Conservation (phyloP, 164 flowering plant genomes). For the Euptelea pleiosperma region DNA sequence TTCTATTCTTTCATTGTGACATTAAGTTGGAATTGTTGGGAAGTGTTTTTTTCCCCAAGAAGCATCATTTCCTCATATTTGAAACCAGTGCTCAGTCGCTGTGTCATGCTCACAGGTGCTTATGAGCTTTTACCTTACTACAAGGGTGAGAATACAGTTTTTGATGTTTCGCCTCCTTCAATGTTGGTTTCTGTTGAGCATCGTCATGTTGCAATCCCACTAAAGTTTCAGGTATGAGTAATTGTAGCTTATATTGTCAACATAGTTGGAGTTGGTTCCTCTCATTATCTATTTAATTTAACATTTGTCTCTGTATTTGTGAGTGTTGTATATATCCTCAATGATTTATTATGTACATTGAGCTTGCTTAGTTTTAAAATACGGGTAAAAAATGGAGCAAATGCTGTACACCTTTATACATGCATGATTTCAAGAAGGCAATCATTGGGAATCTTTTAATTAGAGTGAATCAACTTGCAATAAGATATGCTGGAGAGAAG, state of each 20-base stretch:
- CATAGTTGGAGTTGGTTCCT: neutral
- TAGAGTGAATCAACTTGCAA: neutral
- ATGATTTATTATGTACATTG: too few relatives aligned
- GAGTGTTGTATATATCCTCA: too few relatives aligned
- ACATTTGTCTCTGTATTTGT: too few relatives aligned
- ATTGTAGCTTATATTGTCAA: neutral
- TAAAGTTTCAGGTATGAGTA: conserved; percentile 75
- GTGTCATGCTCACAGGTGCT: conserved; percentile 47
- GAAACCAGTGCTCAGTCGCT: conserved; percentile 8
- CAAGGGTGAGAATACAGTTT: conserved; percentile 96
- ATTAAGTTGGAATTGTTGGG: neutral
- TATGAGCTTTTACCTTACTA: conserved; percentile 88
- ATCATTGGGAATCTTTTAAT: neutral
- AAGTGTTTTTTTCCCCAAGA: neutral
- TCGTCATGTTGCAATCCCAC: conserved; percentile 57
- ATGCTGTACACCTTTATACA: too few relatives aligned
- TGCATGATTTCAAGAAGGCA: too few relatives aligned
- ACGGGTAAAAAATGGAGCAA: too few relatives aligned
- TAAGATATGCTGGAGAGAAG: too few relatives aligned
- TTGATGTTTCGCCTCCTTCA: conserved; percentile 89
- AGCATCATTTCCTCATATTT: neutral
- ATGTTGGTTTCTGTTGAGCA: conserved; percentile 66
- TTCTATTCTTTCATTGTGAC: too few relatives aligned
- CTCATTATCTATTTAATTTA: neutral
- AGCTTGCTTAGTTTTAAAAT: too few relatives aligned